Percentiles rank a stretch among this genome's conserved stretches.
Evolutionary conservation across 225 moss, liverwort and hornwort genomes (phyloP).

Genomic region (Polytrichum formosum): DNA sequence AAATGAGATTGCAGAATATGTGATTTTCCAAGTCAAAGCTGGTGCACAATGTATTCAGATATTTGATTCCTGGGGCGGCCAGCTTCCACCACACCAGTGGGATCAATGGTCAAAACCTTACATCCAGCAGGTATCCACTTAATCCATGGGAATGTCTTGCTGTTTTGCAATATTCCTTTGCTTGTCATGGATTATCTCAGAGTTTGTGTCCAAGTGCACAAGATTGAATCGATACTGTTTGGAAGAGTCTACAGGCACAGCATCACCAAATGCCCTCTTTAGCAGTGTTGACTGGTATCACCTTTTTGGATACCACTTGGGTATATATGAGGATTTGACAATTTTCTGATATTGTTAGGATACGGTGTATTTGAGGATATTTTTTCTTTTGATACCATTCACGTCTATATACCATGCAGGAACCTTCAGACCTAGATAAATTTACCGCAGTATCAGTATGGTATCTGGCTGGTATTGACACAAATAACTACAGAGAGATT

Average conservation of each 20-base stretch:
- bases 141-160: background rate
- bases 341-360: too few relatives aligned
- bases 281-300: background rate
- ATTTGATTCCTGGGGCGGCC: slow-evolving; percentile 70
- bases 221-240: background rate
- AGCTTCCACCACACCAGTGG: slow-evolving; percentile 60
- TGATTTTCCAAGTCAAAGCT: slow-evolving; percentile 50
- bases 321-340: too few relatives aligned
- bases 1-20: slow-evolving; percentile 57
- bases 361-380: too few relatives aligned
- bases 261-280: too few relatives aligned
- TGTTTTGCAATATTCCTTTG: background rate
- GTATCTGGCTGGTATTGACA: too few relatives aligned
- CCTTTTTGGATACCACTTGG: too few relatives aligned
- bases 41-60: slow-evolving; percentile 64
- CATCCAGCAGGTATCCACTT: slow-evolving; percentile 45
- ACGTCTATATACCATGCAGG: too few relatives aligned
- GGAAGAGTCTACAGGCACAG: too few relatives aligned
- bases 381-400: too few relatives aligned
- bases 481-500: too few relatives aligned
- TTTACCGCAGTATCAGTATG: too few relatives aligned
- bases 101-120: slow-evolving; percentile 64
- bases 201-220: background rate
- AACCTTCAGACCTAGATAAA: too few relatives aligned
- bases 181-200: background rate